phyloP scores from a whole-genome alignment of 805 yeast genomes.

The Barnettozyma pratensis region DNA sequence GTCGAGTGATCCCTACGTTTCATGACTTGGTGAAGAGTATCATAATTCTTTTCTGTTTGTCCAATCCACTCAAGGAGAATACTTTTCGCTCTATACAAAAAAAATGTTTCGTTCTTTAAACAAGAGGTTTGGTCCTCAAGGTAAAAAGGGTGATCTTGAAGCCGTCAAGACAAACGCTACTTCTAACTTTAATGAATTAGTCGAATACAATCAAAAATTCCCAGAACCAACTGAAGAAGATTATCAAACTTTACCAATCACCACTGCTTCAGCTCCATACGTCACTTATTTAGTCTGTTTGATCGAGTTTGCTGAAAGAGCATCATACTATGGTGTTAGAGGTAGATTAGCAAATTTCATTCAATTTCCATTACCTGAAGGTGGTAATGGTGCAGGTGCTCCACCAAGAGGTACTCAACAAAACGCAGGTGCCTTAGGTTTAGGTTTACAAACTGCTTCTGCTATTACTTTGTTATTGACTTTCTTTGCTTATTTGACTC shows the following conservation, averaged over 20 bases:
- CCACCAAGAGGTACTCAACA: conserved; percentile 15
- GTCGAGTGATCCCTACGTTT: too few relatives aligned
- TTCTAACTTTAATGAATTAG: neutral
- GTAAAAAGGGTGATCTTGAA: neutral
- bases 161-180: neutral
- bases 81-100: too few relatives aligned
- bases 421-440: conserved; percentile 48
- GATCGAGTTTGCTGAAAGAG: conserved; percentile 76
- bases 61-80: too few relatives aligned
- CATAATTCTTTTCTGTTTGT: too few relatives aligned
- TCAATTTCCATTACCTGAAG: conserved; percentile 43
- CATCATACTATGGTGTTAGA: conserved; percentile 73
- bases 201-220: conserved; percentile 9
- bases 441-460: conserved; percentile 59
- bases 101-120: neutral
- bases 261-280: conserved; percentile 41
- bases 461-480: conserved; percentile 71
- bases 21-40: too few relatives aligned
- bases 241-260: conserved; percentile 26
- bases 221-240: conserved; percentile 42
- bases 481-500: conserved; percentile 78
- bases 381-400: conserved; percentile 30
- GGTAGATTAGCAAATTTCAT: conserved; percentile 76
- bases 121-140: neutral
- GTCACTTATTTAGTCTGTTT: conserved; percentile 48